Evolutionary conservation across 768 basidiomycete genomes (phyloP), one percentile per base, ranked within the genome.

Genomic region (Gymnopilus junonius): DNA sequence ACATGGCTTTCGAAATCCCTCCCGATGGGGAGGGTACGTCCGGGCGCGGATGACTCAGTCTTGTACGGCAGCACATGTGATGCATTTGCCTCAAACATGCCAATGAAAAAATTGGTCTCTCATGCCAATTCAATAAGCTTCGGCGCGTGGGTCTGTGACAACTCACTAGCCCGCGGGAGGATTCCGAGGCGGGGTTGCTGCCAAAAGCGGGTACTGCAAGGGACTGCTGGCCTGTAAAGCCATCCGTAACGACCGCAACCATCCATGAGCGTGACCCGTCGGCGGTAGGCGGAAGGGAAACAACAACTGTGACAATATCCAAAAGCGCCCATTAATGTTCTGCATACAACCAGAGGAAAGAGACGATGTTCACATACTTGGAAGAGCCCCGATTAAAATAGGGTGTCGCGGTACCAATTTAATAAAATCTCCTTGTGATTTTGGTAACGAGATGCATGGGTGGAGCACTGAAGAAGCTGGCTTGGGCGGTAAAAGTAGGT

Each of bases 101-200:
- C 25, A 14, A 48, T 48, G 23, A 14, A 27, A 27, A n/a, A 14
- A 48, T 23, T 4, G 12, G 17, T 29, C 12, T 51, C 48, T 29
- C 48, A 32, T 51, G 48, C 29, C 14, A 51, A 29, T 51, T 15
- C 48, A 29, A 20, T 3, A 32, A 31, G 32, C 17, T 51, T 51
- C 12, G n/a, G 27, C 40, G n/a, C 40, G 40, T 42, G 37, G 35
- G 54, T 14, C 17, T n/a, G 27, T 39, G n/a, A 34, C n/a, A 8
- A 39, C 29, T 32, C 11, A 5, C 56, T 43, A 32, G 34, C 43
- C 10, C 37, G 20, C 32, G 55, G n/a, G 54, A 17, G 39, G 51
- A 43, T 51, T 58, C 53, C 50, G 37, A 27, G 48, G 62, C n/a
- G 25, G 40, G 40, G 42, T 58, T 59, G 34, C 35, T 59, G 39